Base-by-base conservation (phyloP, 148 eudicot species). In the Spergularia marina region DNA sequence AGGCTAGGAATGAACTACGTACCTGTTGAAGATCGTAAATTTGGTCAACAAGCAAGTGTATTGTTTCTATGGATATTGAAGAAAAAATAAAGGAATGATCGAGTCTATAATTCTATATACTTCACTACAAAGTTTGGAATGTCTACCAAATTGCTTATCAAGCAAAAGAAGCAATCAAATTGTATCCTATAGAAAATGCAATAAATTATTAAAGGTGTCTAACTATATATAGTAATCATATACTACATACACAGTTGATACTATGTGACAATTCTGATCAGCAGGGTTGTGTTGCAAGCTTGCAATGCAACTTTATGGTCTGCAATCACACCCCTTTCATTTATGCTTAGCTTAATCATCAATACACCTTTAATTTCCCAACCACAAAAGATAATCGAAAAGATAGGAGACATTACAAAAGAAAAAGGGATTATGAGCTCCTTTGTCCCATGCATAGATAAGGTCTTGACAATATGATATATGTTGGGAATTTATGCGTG, bases 341-440 rank as follows among this genome's bases (percentile, higher is more conserved):
- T 56, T 53, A 82, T 87, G 83, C 85, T 68, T 87, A 86, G 79
- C 87, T 89, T 89, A 78, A 69, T 84, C 58, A 82, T 68, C 83
- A 89, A 84, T 89, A 74, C 76, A 87, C 79, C 83, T 87, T 83
- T 74, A 23, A 56, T 34, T 51, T 64, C 13, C 21, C 36, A 23
- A 53, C 49, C 34, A 34, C 44, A 64, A 64, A 64, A 53, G 13
- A 53, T 14, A 74, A 65, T 20, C 25, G 34, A 10, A 3, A 18
- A 8, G 6, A 30, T 30, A 20, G 21, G 12, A 63, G 10, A 9
- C 7, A 11, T 25, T 6, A 25, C 51, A 41, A 21, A 13, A 60
- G 15, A 49, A 69, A 51, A 17, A 25, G 40, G 41, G 10, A 54
- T 65, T 23, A 69, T 69, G 41, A 65, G 25, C 53, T 65, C 74